Conservation (phyloP, 768 basidiomycete species). For the Suillus hirtellus region DNA sequence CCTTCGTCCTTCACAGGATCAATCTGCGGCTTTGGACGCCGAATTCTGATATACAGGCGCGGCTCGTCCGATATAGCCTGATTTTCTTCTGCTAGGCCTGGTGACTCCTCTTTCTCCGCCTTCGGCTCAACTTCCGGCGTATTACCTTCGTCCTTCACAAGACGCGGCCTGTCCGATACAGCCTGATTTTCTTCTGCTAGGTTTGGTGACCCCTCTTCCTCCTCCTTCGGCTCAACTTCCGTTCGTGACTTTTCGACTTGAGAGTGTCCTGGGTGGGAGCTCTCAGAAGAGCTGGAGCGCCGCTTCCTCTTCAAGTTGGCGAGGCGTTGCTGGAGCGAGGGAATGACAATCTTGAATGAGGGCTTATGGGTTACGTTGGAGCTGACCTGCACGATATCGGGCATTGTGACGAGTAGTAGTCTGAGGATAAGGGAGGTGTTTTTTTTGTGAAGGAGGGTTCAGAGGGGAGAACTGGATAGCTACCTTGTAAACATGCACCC, state of each 20-base stretch:
- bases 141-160: not conserved
- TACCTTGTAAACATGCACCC: not conserved
- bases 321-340: not conserved
- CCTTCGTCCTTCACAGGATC: not conserved
- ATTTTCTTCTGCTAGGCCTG: no score
- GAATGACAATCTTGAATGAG: not conserved
- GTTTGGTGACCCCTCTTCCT: no score
- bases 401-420: not conserved
- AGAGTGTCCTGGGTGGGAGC: not conserved
- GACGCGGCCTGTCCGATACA: not conserved
- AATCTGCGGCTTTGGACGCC: not conserved
- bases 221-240: not conserved
- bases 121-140: not conserved
- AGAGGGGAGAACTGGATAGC: not conserved
- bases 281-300: not conserved
- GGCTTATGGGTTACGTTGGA: not conserved
- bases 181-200: no score
- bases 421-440: not conserved
- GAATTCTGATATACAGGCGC: not conserved
- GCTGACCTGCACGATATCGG: rapidly evolving
- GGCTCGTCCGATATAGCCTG: not conserved
- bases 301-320: not conserved
- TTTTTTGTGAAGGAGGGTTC: not conserved
- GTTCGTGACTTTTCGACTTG: no score
- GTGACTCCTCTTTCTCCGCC: no score